Evolutionary conservation across 1,284 basidiomycete species (phyloP), one percentile per base, ranked within the genome.

Genomic region (Apiotrichum sp.): DNA sequence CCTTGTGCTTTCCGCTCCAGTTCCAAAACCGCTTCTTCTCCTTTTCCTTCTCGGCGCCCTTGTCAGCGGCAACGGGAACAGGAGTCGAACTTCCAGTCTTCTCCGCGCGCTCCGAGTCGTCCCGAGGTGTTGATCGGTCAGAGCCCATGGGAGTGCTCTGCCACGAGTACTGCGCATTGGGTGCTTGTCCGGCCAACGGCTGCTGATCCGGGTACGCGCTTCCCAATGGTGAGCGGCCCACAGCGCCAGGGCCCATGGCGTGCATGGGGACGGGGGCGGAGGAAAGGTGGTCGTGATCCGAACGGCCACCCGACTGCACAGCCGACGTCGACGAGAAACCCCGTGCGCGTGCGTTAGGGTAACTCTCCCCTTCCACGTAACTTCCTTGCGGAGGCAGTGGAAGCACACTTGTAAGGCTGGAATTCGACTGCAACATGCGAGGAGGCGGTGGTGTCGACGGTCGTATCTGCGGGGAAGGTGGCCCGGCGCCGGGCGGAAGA

Each of bases 341-440:
- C 22, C 47, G n/a, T 11, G 35, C 47, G 35, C 47, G 47, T 9
- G 47, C 47, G 14, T 47, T 47, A 9, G 45, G 45, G n/a, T 35
- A 47, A 32, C 45, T 36, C n/a, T 47, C 45, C 7, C 45, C 45
- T n/a, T 47, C 45, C 9, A 47, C 45, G 22, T 35, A 47, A 7
- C 11, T 32, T 11, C 33, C 45, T 16, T 38, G 59, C 41, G 43
- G 63, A 51, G 45, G 62, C 58, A 40, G 60, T 39, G n/a, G 53
- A 49, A 48, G 58, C 62, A 29, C 56, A 57, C 40, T 65, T 53
- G 57, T 68, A 16, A 41, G 40, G 61, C 47, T 66, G 48, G 22
- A 55, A 31, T 39, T 32, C 39, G 52, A 53, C 13, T 43, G 50
- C 38, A 59, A 40, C 47, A 48, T 39, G 35, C 47, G 47, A 8